phyloP scores from a whole-genome alignment of 306 rosid genomes.

The Quercus gilva region DNA sequence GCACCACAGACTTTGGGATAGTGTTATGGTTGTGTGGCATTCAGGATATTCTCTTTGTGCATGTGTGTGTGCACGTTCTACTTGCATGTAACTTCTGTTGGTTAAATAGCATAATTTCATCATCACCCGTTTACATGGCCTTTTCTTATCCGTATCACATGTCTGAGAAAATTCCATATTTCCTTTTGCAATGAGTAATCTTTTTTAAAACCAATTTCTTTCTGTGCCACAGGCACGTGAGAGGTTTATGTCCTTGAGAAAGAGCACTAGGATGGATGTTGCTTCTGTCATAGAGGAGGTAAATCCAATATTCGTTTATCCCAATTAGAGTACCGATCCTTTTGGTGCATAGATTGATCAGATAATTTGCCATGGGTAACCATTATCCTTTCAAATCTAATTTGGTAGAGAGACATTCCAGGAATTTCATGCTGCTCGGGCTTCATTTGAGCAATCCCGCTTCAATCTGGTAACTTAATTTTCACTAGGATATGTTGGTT shows the following conservation, averaged over 20 bases:
- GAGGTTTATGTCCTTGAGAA: conserved; percentile 67
- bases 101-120: neutral
- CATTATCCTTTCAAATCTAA: conserved; percentile 52
- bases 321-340: neutral
- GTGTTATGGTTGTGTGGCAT: neutral
- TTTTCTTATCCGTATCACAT: conserved; percentile 15
- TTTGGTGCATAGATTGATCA: conserved; percentile 14
- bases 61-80: neutral
- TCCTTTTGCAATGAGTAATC: conserved; percentile 20
- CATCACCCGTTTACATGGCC: neutral
- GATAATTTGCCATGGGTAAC: conserved; percentile 35
- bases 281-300: conserved; percentile 70
- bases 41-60: neutral
- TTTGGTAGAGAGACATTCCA: conserved; percentile 67
- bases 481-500: conserved; percentile 14
- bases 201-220: conserved; percentile 16
- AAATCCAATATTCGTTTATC: conserved; percentile 18
- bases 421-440: conserved; percentile 69
- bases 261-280: conserved; percentile 71
- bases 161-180: neutral
- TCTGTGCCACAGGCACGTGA: conserved; percentile 73
- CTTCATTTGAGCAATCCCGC: conserved; percentile 75
- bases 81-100: neutral
- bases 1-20: neutral
- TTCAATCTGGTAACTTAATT: conserved; percentile 66